Base-by-base conservation (phyloP, 257 asterid genomes). In the Solanum tarapatanum region DNA sequence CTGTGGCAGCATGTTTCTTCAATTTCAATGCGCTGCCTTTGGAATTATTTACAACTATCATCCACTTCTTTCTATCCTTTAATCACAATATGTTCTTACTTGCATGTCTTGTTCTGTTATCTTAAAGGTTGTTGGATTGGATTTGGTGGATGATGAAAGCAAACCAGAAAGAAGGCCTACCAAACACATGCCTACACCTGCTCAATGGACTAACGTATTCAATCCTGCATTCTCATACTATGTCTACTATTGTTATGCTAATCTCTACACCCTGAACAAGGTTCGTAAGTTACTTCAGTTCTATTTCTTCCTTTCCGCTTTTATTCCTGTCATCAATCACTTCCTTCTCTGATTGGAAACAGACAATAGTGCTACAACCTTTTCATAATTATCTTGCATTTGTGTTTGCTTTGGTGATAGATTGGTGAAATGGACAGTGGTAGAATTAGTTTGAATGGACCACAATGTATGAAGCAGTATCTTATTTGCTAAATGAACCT, bases 111-210 rank as follows among this genome's bases (percentile, higher is more conserved):
- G 69, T 48, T 45, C 28, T 89, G 35, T 77, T 70, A 74, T 33
- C 33, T 76, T 89, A 85, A 94, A 97, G 99, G 99, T 97, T 55
- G 99, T 97, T 84, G 99, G 99, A 76, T 92, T 97, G 92, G 99
- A 97, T 93, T 96, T 95, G 90, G 99, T 97, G 92, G 99, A 97
- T 88, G 99, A 97, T 58, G 99, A 97, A 92, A 97, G 96, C 93
- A 97, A 97, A 91, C 99, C 99, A 87, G 99, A 97, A 91, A 92
- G 99, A 88, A 93, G 98, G 88, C 99, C 99, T 55, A 97, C 98
- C 66, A 97, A 97, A 90, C 99, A 97, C 93, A 97, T 97, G 99
- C 99, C 98, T 80, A 95, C 98, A 10, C 99, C 99, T 1, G 93
- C 91, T 88, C 95, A 97, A 84, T 97, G 99, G 99, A 97, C 98